Conservation (phyloP, 768 basidiomycete species). For the Suillus hirtellus region DNA sequence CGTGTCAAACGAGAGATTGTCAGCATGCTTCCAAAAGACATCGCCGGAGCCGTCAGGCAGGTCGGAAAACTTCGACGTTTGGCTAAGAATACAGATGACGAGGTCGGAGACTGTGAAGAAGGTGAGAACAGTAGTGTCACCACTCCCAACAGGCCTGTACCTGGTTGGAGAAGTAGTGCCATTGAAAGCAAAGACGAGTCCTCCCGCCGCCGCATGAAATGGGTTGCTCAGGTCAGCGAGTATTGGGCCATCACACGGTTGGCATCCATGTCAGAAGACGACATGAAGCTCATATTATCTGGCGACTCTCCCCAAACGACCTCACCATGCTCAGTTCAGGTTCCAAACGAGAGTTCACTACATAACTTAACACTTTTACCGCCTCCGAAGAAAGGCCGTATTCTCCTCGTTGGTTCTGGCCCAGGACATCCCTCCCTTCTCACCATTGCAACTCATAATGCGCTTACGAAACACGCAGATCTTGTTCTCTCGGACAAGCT, state of each 20-base stretch:
- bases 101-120: constrained; percentile 40
- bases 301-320: neutral
- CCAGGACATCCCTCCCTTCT: constrained; percentile 94
- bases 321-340: constrained; percentile 22
- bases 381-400: constrained; percentile 53
- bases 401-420: constrained; percentile 90
- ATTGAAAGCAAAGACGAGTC: constrained; percentile 45
- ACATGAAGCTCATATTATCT: constrained; percentile 63
- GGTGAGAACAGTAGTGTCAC: constrained; percentile 52
- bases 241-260: constrained; percentile 89
- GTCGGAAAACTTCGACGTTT: constrained; percentile 68
- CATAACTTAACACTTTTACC: constrained; percentile 23
- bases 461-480: constrained; percentile 78
- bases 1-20: constrained; percentile 85
- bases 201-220: constrained; percentile 74
- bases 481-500: constrained; percentile 96
- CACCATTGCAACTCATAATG: constrained; percentile 80
- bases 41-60: constrained; percentile 73
- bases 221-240: constrained; percentile 95
- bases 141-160: constrained; percentile 74
- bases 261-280: constrained; percentile 61
- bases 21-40: constrained; percentile 64
- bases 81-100: constrained; percentile 35
- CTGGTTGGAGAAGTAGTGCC: constrained; percentile 38
- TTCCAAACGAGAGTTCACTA: constrained; percentile 33